Base-by-base conservation (phyloP, 2,329 filamentous ascomycete genomes). In the Hypoxylon rubiginosum region DNA sequence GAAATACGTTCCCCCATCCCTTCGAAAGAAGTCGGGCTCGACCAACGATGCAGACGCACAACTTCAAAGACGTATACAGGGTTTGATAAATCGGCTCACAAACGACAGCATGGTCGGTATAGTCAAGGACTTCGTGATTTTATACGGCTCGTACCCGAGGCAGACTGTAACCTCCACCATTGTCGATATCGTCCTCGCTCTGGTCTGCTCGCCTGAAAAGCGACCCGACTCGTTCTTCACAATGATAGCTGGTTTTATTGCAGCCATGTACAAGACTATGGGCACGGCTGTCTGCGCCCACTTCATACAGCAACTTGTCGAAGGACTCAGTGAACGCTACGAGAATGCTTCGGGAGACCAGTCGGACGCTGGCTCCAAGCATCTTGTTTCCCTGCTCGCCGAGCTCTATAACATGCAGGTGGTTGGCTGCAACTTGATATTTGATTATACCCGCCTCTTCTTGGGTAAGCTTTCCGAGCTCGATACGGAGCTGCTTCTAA, bases 401-500 rank as follows among this genome's bases (percentile, higher is more conserved):
- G 90, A 97, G 74, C 84, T 98, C 41, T 99, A 98, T 80, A 94
- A 93, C 53, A 97, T 99, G 75, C 92, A 97, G 73, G 89, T 97
- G 21, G 86, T 97, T 48, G 90, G 92, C 43, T 91, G 91, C 73
- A 91, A 90, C 55, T 85, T 99, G 28, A 85, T 98, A 26, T 98
- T 97, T 75, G 96, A 98, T 78, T 96, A 97, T 74, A 90, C 98
- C 75, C 90, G 92, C 30, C 82, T 92, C 45, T 90, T 97, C 55
- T 82, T 98, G 13, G 80, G 82, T 10, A 86, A 90, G 28, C 86
- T 98, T 1, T 92, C 90, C 0, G 95, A 98, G 77, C 82, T 91
- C 39, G 97, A 97, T 76, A 95, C 95, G 0, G 96, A 98, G 78
- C 83, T 98, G 1, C 84, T 98, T 9, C 84, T 99, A 19, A 91